Conservation (phyloP, 139 green algal species). For the Penium margaritaceum region DNA sequence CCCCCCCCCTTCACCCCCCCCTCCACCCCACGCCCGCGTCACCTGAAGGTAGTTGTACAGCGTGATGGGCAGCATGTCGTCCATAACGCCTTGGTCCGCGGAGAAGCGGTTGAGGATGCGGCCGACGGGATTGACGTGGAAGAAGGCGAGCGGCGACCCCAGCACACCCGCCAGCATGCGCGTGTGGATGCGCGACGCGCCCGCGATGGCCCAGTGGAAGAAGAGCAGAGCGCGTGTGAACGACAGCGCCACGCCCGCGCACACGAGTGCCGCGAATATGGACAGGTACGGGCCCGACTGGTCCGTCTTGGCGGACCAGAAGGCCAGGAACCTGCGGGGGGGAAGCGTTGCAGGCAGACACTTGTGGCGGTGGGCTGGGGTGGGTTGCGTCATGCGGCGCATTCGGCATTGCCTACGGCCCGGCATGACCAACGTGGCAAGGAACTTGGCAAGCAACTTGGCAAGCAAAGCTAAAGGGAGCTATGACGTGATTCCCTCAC, state of each 20-base stretch:
- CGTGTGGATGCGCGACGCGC: constrained; percentile 18
- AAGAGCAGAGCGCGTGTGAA: not conserved
- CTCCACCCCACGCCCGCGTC: not conserved
- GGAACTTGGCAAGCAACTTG: not conserved
- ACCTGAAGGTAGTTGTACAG: constrained; percentile 10
- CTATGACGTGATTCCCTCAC: not conserved
- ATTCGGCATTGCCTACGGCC: not conserved
- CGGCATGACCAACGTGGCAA: not conserved
- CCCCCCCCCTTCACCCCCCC: too few relatives aligned
- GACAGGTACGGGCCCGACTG: not conserved
- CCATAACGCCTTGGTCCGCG: constrained; percentile 39
- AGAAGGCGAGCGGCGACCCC: constrained; percentile 72
- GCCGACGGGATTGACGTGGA: constrained; percentile 77
- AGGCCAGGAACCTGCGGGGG: not conserved
- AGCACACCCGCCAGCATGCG: constrained; percentile 58
- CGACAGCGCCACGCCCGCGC: not conserved
- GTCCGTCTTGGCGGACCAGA: not conserved
- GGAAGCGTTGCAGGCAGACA: too few relatives aligned
- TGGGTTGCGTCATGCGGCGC: not conserved
- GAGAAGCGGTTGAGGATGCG: constrained; percentile 72
- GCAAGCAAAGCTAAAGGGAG: not conserved
- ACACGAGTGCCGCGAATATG: constrained; percentile 1
- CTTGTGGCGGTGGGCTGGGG: not conserved
- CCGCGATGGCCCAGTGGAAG: constrained; percentile 4
- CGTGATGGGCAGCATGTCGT: constrained; percentile 22